Conservation (phyloP, 2,329 filamentous ascomycete genomes). For the Aspergillus sergii region DNA sequence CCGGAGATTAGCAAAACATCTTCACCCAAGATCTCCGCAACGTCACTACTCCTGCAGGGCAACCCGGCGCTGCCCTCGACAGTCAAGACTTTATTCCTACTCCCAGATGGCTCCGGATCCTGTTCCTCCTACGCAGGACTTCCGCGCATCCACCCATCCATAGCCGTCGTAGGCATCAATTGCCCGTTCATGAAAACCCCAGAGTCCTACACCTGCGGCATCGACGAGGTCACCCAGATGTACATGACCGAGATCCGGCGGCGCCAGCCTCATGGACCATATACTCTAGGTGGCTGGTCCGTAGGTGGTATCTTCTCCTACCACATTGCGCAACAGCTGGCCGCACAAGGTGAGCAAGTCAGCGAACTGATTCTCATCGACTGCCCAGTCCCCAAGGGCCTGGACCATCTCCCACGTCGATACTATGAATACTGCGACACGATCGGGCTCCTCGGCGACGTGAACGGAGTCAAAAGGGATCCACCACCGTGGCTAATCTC, state of each 20-base stretch:
- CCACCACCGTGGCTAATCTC: not conserved
- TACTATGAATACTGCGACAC: not conserved
- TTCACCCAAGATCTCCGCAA: not conserved
- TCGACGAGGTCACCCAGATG: slow-evolving; percentile 23
- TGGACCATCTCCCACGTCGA: not conserved
- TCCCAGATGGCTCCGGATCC: slow-evolving; percentile 48
- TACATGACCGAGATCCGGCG: slow-evolving; percentile 39
- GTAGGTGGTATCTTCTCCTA: slow-evolving; percentile 70
- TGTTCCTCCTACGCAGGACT: slow-evolving; percentile 47
- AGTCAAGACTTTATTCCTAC: slow-evolving; percentile 35
- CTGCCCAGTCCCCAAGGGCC: not conserved
- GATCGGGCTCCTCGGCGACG: not conserved
- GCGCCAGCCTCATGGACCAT: slow-evolving; percentile 52
- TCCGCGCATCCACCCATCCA: slow-evolving; percentile 20
- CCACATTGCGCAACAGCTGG: slow-evolving; percentile 62
- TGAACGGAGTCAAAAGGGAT: not conserved
- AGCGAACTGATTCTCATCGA: slow-evolving; percentile 56
- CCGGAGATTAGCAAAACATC: not conserved
- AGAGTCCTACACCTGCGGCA: slow-evolving; percentile 20
- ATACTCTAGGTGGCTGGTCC: slow-evolving; percentile 68
- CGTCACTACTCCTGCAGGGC: not conserved
- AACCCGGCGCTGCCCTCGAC: not conserved
- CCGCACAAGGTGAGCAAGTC: slow-evolving; percentile 51
- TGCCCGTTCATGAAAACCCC: slow-evolving; percentile 25
- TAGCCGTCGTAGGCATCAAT: slow-evolving; percentile 3